These are phyloP conservation scores for Amanita pseudoporphyria DNA, from an alignment of 768 basidiomycete species.

Conservation along the genomic window DNA sequence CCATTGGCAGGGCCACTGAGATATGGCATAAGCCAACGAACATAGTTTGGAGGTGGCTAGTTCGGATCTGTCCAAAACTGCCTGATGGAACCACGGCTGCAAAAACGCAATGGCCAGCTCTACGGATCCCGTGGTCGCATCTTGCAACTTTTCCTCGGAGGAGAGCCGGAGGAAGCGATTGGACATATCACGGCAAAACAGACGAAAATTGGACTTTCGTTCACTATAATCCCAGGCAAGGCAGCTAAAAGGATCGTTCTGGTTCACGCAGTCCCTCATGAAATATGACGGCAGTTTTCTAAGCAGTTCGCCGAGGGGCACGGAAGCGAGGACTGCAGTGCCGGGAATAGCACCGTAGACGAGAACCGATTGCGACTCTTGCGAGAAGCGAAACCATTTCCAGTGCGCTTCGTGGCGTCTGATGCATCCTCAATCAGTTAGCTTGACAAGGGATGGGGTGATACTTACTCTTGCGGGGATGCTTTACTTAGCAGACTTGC, in stretches of 20 bases:
- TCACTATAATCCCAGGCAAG: conserved; percentile 47
- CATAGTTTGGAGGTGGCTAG: conserved; percentile 25
- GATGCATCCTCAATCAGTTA: conserved; percentile 7
- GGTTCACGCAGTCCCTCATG: conserved; percentile 16
- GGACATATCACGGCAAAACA: conserved; percentile 65
- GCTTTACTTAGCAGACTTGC: conserved; percentile 49
- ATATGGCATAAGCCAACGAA: conserved; percentile 38
- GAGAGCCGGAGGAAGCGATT: conserved; percentile 48
- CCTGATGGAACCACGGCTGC: conserved; percentile 57
- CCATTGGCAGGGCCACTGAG: conserved; percentile 60
- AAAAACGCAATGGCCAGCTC: conserved; percentile 59
- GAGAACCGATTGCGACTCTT: conserved; percentile 71
- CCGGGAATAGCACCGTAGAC: conserved; percentile 60
- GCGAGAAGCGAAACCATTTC: conserved; percentile 69
- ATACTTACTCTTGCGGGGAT: conserved; percentile 44
- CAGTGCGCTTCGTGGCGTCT: conserved; percentile 57
- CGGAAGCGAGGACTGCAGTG: conserved; percentile 55
- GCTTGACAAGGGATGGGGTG: not conserved
- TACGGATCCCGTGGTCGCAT: conserved; percentile 60
- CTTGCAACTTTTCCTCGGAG: conserved; percentile 46
- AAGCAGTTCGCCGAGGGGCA: conserved; percentile 57
- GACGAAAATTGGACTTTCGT: conserved; percentile 52
- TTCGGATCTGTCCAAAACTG: conserved; percentile 28
- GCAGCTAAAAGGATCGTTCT: conserved; percentile 20
- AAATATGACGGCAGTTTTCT: conserved; percentile 70